Conservation (phyloP, 2,329 filamentous ascomycete genomes). For the Rhynchosporium graminicola region DNA sequence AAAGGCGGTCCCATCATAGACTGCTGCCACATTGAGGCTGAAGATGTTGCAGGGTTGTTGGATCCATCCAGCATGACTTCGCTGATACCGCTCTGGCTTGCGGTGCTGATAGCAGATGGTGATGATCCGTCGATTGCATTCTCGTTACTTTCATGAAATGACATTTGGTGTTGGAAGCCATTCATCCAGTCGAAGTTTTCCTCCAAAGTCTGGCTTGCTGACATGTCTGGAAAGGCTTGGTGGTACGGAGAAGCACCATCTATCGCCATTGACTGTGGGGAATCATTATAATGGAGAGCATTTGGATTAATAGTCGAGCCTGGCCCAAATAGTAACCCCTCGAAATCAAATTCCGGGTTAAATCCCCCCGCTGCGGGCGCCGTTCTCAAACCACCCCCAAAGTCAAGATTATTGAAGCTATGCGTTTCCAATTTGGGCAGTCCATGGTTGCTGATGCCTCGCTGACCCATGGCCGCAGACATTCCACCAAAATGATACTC, state of each 20-base stretch:
- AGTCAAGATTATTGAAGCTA: constrained; percentile 64
- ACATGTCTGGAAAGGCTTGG: constrained; percentile 58
- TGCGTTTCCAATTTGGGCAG: constrained; percentile 84
- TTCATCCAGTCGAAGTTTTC: constrained; percentile 84
- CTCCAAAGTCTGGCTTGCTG: constrained; percentile 62
- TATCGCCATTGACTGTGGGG: constrained; percentile 65
- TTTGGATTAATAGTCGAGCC: constrained; percentile 72
- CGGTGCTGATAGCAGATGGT: constrained; percentile 92
- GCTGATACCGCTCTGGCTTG: constrained; percentile 87
- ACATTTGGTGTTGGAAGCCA: constrained; percentile 77
- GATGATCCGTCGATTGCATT: constrained; percentile 89
- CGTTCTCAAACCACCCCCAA: constrained; percentile 70
- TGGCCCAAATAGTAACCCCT: constrained; percentile 67
- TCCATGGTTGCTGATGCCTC: constrained; percentile 61
- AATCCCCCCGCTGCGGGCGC: constrained; percentile 70
- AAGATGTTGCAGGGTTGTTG: constrained; percentile 59
- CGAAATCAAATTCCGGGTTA: constrained; percentile 68
- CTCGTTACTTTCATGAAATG: constrained; percentile 69
- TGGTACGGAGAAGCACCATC: constrained; percentile 64
- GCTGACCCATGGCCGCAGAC: constrained; percentile 66
- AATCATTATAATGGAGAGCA: constrained; percentile 81
- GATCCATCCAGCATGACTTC: constrained; percentile 88
- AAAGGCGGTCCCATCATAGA: constrained; percentile 69
- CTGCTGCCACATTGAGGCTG: constrained; percentile 67
- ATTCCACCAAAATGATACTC: constrained; percentile 71